Conservation (phyloP, 495 filamentous ascomycete genomes). For the Tuber brumale region DNA sequence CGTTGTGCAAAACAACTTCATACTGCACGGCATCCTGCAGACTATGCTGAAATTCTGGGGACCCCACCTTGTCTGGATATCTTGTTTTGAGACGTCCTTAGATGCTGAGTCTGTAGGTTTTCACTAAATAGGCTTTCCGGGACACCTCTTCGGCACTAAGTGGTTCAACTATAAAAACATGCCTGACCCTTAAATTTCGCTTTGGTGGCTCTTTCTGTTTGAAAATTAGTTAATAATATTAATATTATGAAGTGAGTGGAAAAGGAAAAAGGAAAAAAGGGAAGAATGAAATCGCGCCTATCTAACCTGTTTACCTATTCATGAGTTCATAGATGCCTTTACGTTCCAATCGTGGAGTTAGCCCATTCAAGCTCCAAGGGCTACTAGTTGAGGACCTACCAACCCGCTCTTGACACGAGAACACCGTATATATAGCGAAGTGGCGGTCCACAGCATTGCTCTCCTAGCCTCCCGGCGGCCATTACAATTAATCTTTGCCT, state of each 20-base stretch:
- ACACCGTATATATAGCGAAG: slow-evolving; percentile 22
- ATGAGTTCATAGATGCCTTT: neutral
- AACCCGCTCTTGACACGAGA: slow-evolving; percentile 36
- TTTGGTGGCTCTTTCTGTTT: neutral
- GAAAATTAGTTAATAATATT: neutral
- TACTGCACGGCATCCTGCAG: slow-evolving; percentile 28
- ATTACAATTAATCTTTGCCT: neutral
- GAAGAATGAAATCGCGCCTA: neutral
- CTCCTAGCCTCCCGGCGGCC: neutral
- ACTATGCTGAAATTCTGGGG: slow-evolving; percentile 31
- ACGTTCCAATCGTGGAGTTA: neutral
- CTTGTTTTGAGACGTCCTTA: slow-evolving; percentile 34
- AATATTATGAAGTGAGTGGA: neutral
- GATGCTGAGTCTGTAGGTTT: slow-evolving; percentile 12
- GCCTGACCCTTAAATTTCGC: neutral
- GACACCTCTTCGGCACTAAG: neutral
- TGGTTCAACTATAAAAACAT: neutral
- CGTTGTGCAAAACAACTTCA: slow-evolving; percentile 13
- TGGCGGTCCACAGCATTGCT: neutral
- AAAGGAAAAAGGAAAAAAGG: neutral
- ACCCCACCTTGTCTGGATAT: slow-evolving; percentile 37
- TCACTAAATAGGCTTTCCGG: neutral
- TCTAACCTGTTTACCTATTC: neutral
- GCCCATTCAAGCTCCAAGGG: neutral
- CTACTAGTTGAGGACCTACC: slow-evolving; percentile 16